phyloP scores from a whole-genome alignment of 2,329 filamentous ascomycete genomes.

The Penicillium corylophilum region DNA sequence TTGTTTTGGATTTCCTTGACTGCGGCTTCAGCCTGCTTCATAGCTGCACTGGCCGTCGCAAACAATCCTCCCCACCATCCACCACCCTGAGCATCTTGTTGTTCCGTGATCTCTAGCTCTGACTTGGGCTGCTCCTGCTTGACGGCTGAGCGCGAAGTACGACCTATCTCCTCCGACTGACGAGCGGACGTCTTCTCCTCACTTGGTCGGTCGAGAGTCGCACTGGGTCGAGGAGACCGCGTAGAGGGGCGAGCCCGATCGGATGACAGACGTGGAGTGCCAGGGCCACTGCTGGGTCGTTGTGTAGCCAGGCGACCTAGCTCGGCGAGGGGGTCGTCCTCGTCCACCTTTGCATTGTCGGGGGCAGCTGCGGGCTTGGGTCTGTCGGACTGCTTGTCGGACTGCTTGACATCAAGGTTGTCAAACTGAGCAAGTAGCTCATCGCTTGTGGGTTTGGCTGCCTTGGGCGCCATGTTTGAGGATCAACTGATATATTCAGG shows the following conservation, averaged over 20 bases:
- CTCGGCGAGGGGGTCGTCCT: constrained; percentile 77
- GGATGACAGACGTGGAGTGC: constrained; percentile 69
- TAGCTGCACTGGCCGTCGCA: constrained; percentile 68
- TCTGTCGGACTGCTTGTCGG: constrained; percentile 19
- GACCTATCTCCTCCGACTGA: constrained; percentile 75
- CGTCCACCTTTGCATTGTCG: constrained; percentile 46
- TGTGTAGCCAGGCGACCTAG: constrained; percentile 76
- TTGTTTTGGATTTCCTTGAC: constrained; percentile 96
- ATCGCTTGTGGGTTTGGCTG: constrained; percentile 45
- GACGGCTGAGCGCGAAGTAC: constrained; percentile 69
- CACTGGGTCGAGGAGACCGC: constrained; percentile 54
- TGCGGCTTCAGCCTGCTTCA: constrained; percentile 88
- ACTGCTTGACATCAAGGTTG: constrained; percentile 43
- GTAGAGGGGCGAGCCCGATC: constrained; percentile 51
- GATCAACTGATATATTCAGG: constrained; percentile 12
- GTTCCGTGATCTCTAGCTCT: constrained; percentile 49
- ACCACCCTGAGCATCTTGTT: constrained; percentile 55
- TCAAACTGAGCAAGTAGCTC: constrained; percentile 53
- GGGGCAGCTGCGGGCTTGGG: constrained; percentile 26
- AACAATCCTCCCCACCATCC: constrained; percentile 89
- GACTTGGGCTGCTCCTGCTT: constrained; percentile 56
- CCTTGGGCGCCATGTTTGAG: constrained; percentile 37
- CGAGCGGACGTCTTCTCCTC: constrained; percentile 64
- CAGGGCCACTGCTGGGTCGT: constrained; percentile 68
- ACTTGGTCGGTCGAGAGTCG: constrained; percentile 55